A percentile compares a stretch with the other conserved stretches of the same genome.
Conservation (phyloP, 129 eudicot genomes). For the Heracleum sosnowskyi region DNA sequence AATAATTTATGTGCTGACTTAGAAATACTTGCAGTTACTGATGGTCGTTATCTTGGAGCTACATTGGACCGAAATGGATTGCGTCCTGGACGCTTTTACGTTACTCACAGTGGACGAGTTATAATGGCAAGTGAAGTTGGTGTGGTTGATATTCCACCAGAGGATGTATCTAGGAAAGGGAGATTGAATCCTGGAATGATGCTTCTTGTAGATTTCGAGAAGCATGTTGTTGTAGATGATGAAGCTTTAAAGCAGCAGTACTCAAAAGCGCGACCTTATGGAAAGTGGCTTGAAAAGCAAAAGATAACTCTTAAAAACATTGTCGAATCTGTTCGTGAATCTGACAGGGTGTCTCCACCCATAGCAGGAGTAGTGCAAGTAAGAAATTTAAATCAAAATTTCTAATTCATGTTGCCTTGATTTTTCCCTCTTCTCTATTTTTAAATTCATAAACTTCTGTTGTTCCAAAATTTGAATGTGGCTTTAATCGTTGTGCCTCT, state of each 20-base stretch:
- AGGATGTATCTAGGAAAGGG: constrained; percentile 87
- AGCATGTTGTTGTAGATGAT: constrained; percentile 94
- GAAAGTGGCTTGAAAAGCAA: constrained; percentile 76
- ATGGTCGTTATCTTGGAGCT: constrained; percentile 98
- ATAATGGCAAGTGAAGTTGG: constrained; percentile 99
- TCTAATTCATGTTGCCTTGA: not conserved
- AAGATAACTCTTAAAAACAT: constrained; percentile 74
- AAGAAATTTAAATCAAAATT: constrained; percentile 11
- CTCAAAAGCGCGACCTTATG: constrained; percentile 77
- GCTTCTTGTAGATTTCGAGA: constrained; percentile 97
- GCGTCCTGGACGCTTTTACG: constrained; percentile 92
- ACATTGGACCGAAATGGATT: constrained; percentile 89
- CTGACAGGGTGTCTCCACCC: constrained; percentile 47
- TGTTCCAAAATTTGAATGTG: not conserved
- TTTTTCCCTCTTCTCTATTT: not conserved
- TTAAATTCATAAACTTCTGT: not conserved
- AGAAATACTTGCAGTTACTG: constrained; percentile 64
- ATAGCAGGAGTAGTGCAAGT: constrained; percentile 68
- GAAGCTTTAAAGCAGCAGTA: constrained; percentile 88
- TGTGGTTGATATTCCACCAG: constrained; percentile 95
- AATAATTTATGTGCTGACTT: constrained; percentile 25
- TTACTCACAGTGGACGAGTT: constrained; percentile 92
- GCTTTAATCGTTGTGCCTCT: not conserved
- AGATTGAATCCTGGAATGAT: constrained; percentile 99
- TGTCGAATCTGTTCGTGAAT: constrained; percentile 63